These are phyloP conservation scores for Salinomyces thailandicus DNA, from an alignment of 2,329 filamentous ascomycete genomes.

Conservation along the genomic window DNA sequence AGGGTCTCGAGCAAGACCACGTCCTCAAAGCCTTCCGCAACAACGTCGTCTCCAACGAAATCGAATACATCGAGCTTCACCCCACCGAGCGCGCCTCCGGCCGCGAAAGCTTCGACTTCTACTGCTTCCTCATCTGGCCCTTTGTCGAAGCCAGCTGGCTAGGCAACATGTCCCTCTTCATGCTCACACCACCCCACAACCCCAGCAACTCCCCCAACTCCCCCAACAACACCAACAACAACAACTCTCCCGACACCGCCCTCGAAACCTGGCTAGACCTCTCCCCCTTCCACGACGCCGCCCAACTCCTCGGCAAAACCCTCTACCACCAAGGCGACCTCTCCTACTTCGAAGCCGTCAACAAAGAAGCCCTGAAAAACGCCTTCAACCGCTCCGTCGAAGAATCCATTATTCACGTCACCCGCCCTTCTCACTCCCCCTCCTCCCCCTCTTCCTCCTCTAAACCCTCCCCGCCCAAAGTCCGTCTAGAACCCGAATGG, in stretches of 20 bases:
- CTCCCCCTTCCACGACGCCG: conserved; percentile 52
- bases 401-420: conserved; percentile 73
- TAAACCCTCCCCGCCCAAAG: conserved; percentile 38
- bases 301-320: conserved; percentile 76
- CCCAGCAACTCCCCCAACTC: not conserved
- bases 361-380: conserved; percentile 95
- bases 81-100: conserved; percentile 66
- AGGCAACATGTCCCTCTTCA: conserved; percentile 76
- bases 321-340: conserved; percentile 96
- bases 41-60: conserved; percentile 37
- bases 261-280: conserved; percentile 56
- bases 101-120: conserved; percentile 89
- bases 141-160: conserved; percentile 95
- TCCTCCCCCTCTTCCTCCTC: conserved; percentile 34
- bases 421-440: conserved; percentile 45
- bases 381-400: conserved; percentile 80
- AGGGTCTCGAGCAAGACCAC: conserved; percentile 64
- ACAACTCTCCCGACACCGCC: conserved; percentile 7
- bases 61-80: conserved; percentile 63
- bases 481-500: conserved; percentile 11
- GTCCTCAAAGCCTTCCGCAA: conserved; percentile 57
- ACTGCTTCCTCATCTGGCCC: conserved; percentile 97
- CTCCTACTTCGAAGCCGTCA: conserved; percentile 95
- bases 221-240: not conserved
- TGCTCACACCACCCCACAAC: conserved; percentile 45